Percentiles rank a stretch among this genome's conserved stretches.
These are phyloP conservation scores for Tetracladium maxilliforme DNA, from an alignment of 2,329 filamentous ascomycete genomes.

Conservation along the genomic window DNA sequence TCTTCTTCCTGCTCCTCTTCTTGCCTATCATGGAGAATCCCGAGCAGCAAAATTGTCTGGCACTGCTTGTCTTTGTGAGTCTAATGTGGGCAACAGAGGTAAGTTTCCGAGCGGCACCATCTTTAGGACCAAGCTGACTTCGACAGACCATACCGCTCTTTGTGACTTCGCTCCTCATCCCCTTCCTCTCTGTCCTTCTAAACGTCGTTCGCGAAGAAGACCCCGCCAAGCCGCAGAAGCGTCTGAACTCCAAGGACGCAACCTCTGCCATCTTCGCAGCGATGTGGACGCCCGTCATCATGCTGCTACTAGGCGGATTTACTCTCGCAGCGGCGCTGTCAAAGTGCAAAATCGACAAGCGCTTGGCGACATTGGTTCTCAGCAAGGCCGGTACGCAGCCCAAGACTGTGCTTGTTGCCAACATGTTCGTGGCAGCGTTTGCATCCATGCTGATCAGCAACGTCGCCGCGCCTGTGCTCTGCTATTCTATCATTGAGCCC, in stretches of 20 bases:
- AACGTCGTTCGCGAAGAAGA: conserved; percentile 70
- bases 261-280: conserved; percentile 77
- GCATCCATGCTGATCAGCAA: conserved; percentile 99
- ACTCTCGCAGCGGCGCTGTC: conserved; percentile 89
- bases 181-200: conserved; percentile 80
- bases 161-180: conserved; percentile 85
- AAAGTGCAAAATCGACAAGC: conserved; percentile 95
- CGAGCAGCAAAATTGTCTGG: conserved; percentile 92
- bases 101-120: conserved; percentile 17
- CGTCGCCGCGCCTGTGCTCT: conserved; percentile 89
- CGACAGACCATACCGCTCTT: conserved; percentile 81
- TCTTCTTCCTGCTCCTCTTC: conserved; percentile 63
- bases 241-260: conserved; percentile 67
- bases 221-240: conserved; percentile 42
- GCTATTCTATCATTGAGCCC: conserved; percentile 95
- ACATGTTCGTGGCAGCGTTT: conserved; percentile 97
- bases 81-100: conserved; percentile 94
- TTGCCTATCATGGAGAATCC: conserved; percentile 72
- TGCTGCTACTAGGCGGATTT: conserved; percentile 92
- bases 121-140: conserved; percentile 6
- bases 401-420: conserved; percentile 79
- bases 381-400: conserved; percentile 93
- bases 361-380: conserved; percentile 88
- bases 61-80: conserved; percentile 86
- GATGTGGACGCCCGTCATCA: conserved; percentile 99